A percentile compares a stretch with the other conserved stretches of the same genome.
phyloP scores from a whole-genome alignment of 257 asterid genomes.

The Solanum lycopersicoides region DNA sequence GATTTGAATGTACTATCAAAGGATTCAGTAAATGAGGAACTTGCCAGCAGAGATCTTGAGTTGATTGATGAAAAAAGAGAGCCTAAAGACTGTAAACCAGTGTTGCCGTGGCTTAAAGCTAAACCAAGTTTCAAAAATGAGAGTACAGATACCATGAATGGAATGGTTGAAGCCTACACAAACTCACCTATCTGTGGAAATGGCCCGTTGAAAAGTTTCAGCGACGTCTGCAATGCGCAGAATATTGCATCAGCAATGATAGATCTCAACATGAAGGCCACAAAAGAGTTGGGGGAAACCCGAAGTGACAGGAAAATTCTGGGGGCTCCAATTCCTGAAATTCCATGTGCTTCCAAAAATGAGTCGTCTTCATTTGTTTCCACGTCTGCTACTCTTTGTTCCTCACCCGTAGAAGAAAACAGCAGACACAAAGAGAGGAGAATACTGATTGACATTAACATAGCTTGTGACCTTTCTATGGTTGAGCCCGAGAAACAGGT shows the following conservation, averaged over 20 bases:
- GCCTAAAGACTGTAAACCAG: slow-evolving; percentile 21
- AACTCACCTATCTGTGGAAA: slow-evolving; percentile 11
- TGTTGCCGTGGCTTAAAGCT: slow-evolving; percentile 68
- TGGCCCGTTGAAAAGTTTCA: slow-evolving; percentile 39
- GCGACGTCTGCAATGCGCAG: slow-evolving; percentile 14
- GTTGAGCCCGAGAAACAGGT: slow-evolving; percentile 34
- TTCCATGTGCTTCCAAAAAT: slow-evolving; percentile 11
- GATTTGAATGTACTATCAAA: slow-evolving; percentile 52
- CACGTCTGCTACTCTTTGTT: slow-evolving; percentile 18
- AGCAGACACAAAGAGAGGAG: slow-evolving; percentile 20
- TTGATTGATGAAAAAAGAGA: slow-evolving; percentile 23
- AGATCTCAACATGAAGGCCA: slow-evolving; percentile 11
- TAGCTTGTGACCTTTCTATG: slow-evolving; percentile 37
- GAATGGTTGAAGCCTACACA: slow-evolving; percentile 15
- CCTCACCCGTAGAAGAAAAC: slow-evolving; percentile 12
- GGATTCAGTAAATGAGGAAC: slow-evolving; percentile 19
- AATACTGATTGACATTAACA: slow-evolving; percentile 64
- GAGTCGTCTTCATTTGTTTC: slow-evolving; percentile 27
- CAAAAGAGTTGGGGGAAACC: slow-evolving; percentile 23
- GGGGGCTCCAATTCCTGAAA: slow-evolving; percentile 68
- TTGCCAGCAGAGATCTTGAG: slow-evolving; percentile 13
- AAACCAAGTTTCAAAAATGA: slow-evolving; percentile 22
- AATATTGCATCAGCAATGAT: slow-evolving; percentile 16
- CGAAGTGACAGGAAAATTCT: slow-evolving; percentile 42
- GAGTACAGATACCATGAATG: slow-evolving; percentile 1